Evolutionary conservation across 108 stramenopile genomes (phyloP), one percentile per base, ranked within the genome.

Genomic region (Cylindrotheca closterium): DNA sequence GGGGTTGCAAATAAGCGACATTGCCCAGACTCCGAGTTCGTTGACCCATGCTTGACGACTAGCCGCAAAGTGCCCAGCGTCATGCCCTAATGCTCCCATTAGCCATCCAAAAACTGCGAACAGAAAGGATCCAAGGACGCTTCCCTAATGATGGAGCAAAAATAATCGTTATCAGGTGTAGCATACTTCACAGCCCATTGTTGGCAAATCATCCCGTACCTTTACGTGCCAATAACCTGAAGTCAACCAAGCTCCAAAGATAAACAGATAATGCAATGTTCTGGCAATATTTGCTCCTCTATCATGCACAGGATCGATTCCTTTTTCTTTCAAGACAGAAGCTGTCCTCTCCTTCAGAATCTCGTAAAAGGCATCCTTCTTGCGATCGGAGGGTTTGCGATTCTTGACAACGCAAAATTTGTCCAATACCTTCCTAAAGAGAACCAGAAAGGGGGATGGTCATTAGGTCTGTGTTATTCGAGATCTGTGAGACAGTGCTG

Each of bases 21-120:
- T 81, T 50, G 70, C 80, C 74, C 71, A 82, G 10, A 79, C 73
- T 49, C 71, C 67, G 19, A 52, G 52, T 12, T 77, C 71, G 47
- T 82, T 80, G 42, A 82, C 54, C 33, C 34, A 32, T 17, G 81
- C 60, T 22, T 42, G 24, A 8, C 67, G 70, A 37, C 67, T 63
- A 8, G 68, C 77, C 2, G 82, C 77, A 55, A 78, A 87, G 68
- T 87, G 86, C n/a, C 79, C 79, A 22, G 75, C 82, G 49, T 87
- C 86, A 58, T 87, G 86, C 0, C 86, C 86, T 12, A 87, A 37
- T 30, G 78, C 63, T 54, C 86, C 86, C 51, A 83, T 63, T 28
- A 87, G 70, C 86, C 86, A 87, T 37, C 80, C 76, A 55, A 66
- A 63, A 0, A 80, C 37, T 10, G 77, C 78, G 45, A 86, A 81